Evolutionary conservation across 2,329 filamentous ascomycete species (phyloP).

Genomic region (Colletotrichum endophyticum): DNA sequence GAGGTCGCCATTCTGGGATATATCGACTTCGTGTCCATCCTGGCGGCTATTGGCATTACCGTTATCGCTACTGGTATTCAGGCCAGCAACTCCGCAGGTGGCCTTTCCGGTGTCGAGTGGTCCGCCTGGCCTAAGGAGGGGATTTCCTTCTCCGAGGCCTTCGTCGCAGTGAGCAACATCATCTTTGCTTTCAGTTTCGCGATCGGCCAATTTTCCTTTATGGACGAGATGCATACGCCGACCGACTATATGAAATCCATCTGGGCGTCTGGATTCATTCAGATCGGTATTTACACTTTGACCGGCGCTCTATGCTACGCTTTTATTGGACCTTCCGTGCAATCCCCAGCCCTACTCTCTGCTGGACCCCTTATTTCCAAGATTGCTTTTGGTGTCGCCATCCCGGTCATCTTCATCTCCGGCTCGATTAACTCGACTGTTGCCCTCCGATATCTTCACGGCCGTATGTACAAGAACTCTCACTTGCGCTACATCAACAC

Average conservation of each 20-base stretch:
- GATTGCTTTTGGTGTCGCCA: slow-evolving; percentile 71
- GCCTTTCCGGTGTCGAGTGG: slow-evolving; percentile 43
- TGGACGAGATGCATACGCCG: slow-evolving; percentile 59
- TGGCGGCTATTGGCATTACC: slow-evolving; percentile 52
- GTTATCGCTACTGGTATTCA: slow-evolving; percentile 37
- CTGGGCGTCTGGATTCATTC: slow-evolving; percentile 62
- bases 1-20: slow-evolving; percentile 55
- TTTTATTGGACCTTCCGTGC: slow-evolving; percentile 67
- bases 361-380: slow-evolving; percentile 65
- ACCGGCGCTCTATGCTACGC: slow-evolving; percentile 72
- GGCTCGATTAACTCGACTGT: slow-evolving; percentile 70
- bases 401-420: slow-evolving; percentile 76
- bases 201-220: slow-evolving; percentile 56
- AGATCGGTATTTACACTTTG: slow-evolving; percentile 69
- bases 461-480: slow-evolving; percentile 45
- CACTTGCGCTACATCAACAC: slow-evolving; percentile 53
- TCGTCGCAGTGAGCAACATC: slow-evolving; percentile 70
- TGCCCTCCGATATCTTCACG: slow-evolving; percentile 50
- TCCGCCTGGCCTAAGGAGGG: slow-evolving; percentile 50
- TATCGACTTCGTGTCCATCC: slow-evolving; percentile 66
- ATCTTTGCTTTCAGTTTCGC: slow-evolving; percentile 70
- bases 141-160: slow-evolving; percentile 57
- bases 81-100: slow-evolving; percentile 27
- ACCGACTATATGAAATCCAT: slow-evolving; percentile 59
- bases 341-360: slow-evolving; percentile 71